phyloP scores from a whole-genome alignment of 83 land plant genomes.

The Larix sibirica region DNA sequence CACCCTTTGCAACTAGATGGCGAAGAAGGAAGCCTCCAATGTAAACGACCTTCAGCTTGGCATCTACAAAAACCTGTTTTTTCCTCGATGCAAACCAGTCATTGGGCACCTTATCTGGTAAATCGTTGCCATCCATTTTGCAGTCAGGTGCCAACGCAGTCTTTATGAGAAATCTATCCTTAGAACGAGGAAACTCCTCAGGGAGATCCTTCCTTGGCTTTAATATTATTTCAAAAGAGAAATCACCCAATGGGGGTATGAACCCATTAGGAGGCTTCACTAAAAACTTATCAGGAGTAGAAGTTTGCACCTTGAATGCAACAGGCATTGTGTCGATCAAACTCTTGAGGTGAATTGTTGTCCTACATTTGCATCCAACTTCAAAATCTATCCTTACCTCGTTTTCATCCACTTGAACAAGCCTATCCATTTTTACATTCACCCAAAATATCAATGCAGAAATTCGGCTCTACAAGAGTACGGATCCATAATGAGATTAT shows the following conservation, averaged over 20 bases:
- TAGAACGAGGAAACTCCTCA: constrained; percentile 48
- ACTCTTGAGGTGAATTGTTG: constrained; percentile 48
- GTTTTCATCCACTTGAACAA: constrained; percentile 47
- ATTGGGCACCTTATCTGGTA: constrained; percentile 24
- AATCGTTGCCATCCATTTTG: not conserved
- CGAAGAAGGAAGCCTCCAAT: constrained; percentile 44
- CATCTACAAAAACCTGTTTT: constrained; percentile 19
- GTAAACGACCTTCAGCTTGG: constrained; percentile 45
- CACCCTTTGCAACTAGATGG: constrained; percentile 36
- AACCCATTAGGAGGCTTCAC: constrained; percentile 69
- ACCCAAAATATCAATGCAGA: not conserved
- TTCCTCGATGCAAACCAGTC: constrained; percentile 21
- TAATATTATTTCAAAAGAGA: constrained; percentile 53
- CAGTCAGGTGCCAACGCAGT: constrained; percentile 29
- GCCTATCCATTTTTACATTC: constrained; percentile 40
- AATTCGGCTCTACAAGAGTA: not conserved
- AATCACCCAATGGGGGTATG: constrained; percentile 39
- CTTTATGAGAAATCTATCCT: constrained; percentile 57
- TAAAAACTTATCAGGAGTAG: constrained; percentile 64
- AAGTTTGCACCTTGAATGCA: constrained; percentile 81
- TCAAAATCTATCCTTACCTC: constrained; percentile 59
- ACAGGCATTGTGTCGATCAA: constrained; percentile 42
- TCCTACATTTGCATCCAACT: constrained; percentile 45
- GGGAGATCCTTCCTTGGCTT: constrained; percentile 60
- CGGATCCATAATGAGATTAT: not conserved